These are phyloP conservation scores for Echinosophora koreensis DNA, from an alignment of 306 rosid species.

Conservation along the genomic window DNA sequence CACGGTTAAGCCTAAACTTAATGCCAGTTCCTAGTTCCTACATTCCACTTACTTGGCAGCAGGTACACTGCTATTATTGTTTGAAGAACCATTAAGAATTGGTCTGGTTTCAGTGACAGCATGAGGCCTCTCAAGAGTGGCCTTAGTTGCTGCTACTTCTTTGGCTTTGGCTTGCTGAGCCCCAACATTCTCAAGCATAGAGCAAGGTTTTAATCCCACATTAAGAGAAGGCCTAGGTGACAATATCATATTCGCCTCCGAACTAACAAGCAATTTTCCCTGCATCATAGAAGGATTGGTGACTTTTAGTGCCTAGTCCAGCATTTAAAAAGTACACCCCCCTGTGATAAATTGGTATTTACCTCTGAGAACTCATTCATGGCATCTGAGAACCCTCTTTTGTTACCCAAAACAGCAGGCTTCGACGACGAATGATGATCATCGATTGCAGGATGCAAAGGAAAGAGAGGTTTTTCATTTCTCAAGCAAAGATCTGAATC, in stretches of 20 bases:
- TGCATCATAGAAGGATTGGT: constrained; percentile 50
- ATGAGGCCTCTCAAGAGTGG: constrained; percentile 60
- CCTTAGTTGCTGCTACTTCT: constrained; percentile 58
- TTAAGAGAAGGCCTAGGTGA: constrained; percentile 56
- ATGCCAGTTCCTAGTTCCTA: constrained; percentile 39
- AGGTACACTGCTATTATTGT: constrained; percentile 62
- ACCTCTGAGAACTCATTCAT: constrained; percentile 83
- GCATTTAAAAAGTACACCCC: constrained; percentile 26
- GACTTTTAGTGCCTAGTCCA: constrained; percentile 24
- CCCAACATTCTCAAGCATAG: constrained; percentile 65
- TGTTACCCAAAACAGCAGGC: constrained; percentile 70
- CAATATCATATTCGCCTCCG: constrained; percentile 54
- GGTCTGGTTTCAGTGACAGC: constrained; percentile 56
- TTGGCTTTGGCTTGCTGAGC: constrained; percentile 56
- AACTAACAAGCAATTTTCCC: constrained; percentile 59
- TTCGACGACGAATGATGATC: constrained; percentile 62
- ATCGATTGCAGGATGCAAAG: constrained; percentile 66
- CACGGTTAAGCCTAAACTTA: constrained; percentile 35
- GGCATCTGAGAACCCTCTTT: constrained; percentile 89
- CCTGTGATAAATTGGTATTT: constrained; percentile 40
- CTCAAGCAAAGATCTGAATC: constrained; percentile 59
- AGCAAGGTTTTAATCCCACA: constrained; percentile 48
- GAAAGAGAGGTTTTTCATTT: constrained; percentile 73
- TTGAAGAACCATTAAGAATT: constrained; percentile 56
- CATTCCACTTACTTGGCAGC: constrained; percentile 74